Evolutionary conservation across 2,329 filamentous ascomycete genomes (phyloP), one percentile per base, ranked within the genome.

Genomic region (Ascomycota sp.): DNA sequence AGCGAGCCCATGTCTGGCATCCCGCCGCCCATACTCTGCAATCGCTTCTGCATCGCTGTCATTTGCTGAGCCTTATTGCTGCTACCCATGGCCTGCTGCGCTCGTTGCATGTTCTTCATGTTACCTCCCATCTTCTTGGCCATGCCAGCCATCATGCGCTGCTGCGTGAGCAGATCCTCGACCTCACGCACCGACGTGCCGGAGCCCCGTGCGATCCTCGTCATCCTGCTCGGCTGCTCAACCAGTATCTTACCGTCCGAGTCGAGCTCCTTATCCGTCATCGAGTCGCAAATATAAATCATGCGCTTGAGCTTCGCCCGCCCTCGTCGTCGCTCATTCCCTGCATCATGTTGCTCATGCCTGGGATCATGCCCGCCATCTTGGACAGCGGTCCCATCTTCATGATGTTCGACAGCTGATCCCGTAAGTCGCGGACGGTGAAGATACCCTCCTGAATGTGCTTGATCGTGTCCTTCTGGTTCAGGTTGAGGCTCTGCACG

Each of bases 401-500:
- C 83, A 95, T 94, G 46, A 98, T 94, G 45, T 95, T 95, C 34
- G 77, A 78, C 9, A 98, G 71, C 48, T 98, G 91, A 49, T 98
- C 89, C 13, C 89, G 73, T 40, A 98, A 65, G 50, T 98, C 89
- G 32, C 89, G 77, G 22, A 98, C 69, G 0, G 89, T 93, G 53
- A 95, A 98, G 38, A 94, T 85, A 32, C 89, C 89, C 46, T 94
- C 86, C 6, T 82, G 78, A 40, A 98, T 91, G 57, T 98, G 86
- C 61, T 98, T 98, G 65, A 98, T 94, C 4, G 89, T 95, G 44
- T 95, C 86, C 55, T 98, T 95, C 41, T 94, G 89, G 52, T 95
- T 85, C 29, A 94, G 69, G 50, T 92, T 94, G 30, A 98, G 67
- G 21, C 77, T 81, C 50, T 98, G 89, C 2, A 98, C 89, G 48